Percentiles rank a stretch among this genome's conserved stretches.
Conservation (phyloP, 805 yeast species). For the Metschnikowia similis region DNA sequence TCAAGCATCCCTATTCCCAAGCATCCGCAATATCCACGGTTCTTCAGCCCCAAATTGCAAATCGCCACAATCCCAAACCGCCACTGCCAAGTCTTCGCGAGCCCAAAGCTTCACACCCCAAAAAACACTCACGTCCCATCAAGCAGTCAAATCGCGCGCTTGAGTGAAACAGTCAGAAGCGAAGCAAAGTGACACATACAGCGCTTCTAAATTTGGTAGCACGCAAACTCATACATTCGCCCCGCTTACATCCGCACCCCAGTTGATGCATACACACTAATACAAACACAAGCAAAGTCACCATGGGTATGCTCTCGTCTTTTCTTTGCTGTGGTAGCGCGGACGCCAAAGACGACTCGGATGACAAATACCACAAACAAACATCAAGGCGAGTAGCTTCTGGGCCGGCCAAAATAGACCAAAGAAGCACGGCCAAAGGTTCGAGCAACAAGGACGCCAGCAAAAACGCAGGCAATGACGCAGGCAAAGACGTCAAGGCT, state of each 20-base stretch:
- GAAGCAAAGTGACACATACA: background rate
- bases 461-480: too few relatives aligned
- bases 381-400: slow-evolving; percentile 8
- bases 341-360: slow-evolving; percentile 31
- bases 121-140: too few relatives aligned
- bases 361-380: slow-evolving; percentile 25
- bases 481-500: background rate
- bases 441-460: background rate
- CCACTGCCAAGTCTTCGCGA: too few relatives aligned
- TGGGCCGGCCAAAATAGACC: background rate
- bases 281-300: background rate
- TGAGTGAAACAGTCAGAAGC: background rate
- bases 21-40: too few relatives aligned
- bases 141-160: too few relatives aligned
- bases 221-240: background rate
- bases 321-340: slow-evolving; percentile 35
- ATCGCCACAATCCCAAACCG: too few relatives aligned
- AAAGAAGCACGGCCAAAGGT: background rate
- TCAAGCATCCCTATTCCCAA: too few relatives aligned
- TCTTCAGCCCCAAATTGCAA: too few relatives aligned
- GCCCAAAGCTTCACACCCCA: too few relatives aligned
- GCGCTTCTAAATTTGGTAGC: background rate
- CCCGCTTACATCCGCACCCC: background rate
- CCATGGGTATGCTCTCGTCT: slow-evolving; percentile 30
- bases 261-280: slow-evolving; percentile 1